Percentiles rank a stretch among this genome's conserved stretches.
Conservation (phyloP, 495 filamentous ascomycete genomes). For the Symbiotaphrina buchneri region DNA sequence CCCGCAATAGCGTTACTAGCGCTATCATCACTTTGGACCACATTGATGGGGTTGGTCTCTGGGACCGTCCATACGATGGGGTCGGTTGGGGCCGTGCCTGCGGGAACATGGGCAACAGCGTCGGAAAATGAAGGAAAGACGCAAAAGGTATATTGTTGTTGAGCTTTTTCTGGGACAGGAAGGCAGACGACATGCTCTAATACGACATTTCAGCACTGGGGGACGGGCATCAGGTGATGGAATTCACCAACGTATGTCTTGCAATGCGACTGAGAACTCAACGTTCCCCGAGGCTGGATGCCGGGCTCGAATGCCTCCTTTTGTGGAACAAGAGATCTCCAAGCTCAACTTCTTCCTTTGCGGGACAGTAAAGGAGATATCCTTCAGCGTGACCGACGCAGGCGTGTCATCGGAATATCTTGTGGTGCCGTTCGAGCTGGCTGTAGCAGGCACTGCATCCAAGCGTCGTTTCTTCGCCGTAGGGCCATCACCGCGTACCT, state of each 20-base stretch:
- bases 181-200: slow-evolving; percentile 28
- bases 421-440: neutral
- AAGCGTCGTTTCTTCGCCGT: slow-evolving; percentile 2
- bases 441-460: slow-evolving; percentile 1
- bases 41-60: slow-evolving; percentile 41
- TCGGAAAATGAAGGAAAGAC: slow-evolving; percentile 44
- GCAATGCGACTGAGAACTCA: slow-evolving; percentile 46
- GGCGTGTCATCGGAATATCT: slow-evolving; percentile 3
- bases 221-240: no score
- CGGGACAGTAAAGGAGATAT: slow-evolving; percentile 58
- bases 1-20: slow-evolving; percentile 19
- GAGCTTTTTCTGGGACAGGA: slow-evolving; percentile 77
- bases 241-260: slow-evolving; percentile 43
- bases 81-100: slow-evolving; percentile 12
- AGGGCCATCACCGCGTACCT: slow-evolving; percentile 3
- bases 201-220: neutral
- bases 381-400: slow-evolving; percentile 35
- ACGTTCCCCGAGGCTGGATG: slow-evolving; percentile 38
- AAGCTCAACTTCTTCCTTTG: slow-evolving; percentile 82
- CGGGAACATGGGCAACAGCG: slow-evolving; percentile 26
- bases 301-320: slow-evolving; percentile 40
- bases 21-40: slow-evolving; percentile 37
- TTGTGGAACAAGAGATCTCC: slow-evolving; percentile 30
- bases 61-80: slow-evolving; percentile 70
- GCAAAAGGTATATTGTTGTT: slow-evolving; percentile 75